These are phyloP conservation scores for Myriosclerotinia duriaeana DNA, from an alignment of 2,329 filamentous ascomycete genomes.

Conservation along the genomic window DNA sequence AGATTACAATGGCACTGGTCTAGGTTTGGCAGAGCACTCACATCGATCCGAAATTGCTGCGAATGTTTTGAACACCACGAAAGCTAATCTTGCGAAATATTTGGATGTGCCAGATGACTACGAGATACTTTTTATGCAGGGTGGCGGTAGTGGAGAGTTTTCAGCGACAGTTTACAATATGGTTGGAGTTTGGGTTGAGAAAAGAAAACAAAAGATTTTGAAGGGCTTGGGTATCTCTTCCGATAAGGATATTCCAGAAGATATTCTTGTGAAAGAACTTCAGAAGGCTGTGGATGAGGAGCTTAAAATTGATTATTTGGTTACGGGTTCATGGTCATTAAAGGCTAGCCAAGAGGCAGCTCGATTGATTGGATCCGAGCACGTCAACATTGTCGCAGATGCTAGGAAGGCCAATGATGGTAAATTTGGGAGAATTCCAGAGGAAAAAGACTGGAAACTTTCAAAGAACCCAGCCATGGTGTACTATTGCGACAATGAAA, in stretches of 20 bases:
- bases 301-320: slow-evolving; percentile 79
- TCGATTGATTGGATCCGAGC: slow-evolving; percentile 71
- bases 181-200: slow-evolving; percentile 76
- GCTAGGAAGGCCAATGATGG: slow-evolving; percentile 64
- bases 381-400: slow-evolving; percentile 79
- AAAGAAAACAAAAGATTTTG: slow-evolving; percentile 59
- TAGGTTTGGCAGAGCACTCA: slow-evolving; percentile 86
- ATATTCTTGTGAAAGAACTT: slow-evolving; percentile 57
- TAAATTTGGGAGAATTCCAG: slow-evolving; percentile 83
- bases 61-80: slow-evolving; percentile 75
- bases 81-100: slow-evolving; percentile 68
- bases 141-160: slow-evolving; percentile 83
- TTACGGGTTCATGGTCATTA: slow-evolving; percentile 87
- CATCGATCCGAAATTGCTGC: slow-evolving; percentile 80
- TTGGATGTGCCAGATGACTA: slow-evolving; percentile 85
- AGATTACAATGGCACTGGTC: slow-evolving; percentile 76
- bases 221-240: slow-evolving; percentile 50
- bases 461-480: slow-evolving; percentile 69
- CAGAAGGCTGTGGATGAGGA: slow-evolving; percentile 65
- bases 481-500: slow-evolving; percentile 90
- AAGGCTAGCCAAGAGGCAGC: slow-evolving; percentile 85
- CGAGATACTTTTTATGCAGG: slow-evolving; percentile 85
- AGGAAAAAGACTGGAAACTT: slow-evolving; percentile 73
- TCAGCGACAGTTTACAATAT: slow-evolving; percentile 81
- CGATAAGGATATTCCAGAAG: slow-evolving; percentile 52